Evolutionary conservation across 2,329 filamentous ascomycete genomes (phyloP).

Genomic region (Pseudogymnoascus sp.): DNA sequence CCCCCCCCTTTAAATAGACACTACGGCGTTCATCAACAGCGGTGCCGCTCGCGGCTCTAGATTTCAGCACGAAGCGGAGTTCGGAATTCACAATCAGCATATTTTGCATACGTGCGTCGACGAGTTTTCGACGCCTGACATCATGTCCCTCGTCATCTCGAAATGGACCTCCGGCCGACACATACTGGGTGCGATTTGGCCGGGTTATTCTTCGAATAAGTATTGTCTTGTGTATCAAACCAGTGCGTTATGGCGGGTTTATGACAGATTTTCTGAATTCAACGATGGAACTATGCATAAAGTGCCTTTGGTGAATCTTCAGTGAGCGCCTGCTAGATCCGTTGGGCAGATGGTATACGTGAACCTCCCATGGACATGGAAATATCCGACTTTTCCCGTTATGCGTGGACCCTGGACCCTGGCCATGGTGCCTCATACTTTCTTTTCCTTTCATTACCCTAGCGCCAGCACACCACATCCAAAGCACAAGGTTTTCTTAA

Average conservation of each 20-base stretch:
- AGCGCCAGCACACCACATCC: neutral
- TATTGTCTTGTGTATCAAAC: slow-evolving; percentile 5
- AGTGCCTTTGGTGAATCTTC: neutral
- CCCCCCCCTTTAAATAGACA: neutral
- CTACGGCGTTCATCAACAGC: slow-evolving; percentile 2
- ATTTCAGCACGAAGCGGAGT: slow-evolving; percentile 4
- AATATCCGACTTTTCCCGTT: neutral
- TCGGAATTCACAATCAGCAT: slow-evolving; percentile 6
- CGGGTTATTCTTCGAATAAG: neutral
- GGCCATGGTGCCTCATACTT: no score
- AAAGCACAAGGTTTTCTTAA: neutral
- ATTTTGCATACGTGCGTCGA: slow-evolving; percentile 4
- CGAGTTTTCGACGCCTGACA: slow-evolving; percentile 3
- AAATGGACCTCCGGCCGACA: neutral
- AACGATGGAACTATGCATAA: neutral
- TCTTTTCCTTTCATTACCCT: neutral
- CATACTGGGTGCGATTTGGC: neutral
- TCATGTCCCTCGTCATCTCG: slow-evolving; percentile 2
- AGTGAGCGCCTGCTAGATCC: neutral
- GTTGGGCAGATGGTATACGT: neutral
- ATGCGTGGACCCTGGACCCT: neutral
- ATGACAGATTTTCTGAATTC: slow-evolving; percentile 4
- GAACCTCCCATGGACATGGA: neutral
- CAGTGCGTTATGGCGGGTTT: neutral
- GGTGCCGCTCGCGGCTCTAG: slow-evolving; percentile 3